phyloP scores from a whole-genome alignment of 768 basidiomycete species.

The Rhizopogon roseolus region DNA sequence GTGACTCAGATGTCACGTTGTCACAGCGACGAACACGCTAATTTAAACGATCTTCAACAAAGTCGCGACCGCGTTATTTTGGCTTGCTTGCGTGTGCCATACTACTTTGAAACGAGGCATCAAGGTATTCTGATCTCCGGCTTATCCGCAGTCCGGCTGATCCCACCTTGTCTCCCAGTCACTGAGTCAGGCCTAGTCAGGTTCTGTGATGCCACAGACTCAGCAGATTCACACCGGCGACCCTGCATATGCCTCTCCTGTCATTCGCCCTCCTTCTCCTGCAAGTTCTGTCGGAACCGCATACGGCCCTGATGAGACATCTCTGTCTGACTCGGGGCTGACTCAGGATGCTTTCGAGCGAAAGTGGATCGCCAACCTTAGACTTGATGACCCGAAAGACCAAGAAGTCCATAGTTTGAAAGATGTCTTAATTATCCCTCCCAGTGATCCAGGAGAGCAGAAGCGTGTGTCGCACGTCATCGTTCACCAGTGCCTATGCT shows the following conservation, averaged over 20 bases:
- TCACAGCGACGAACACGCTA: slow-evolving; percentile 22
- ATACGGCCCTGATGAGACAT: slow-evolving; percentile 44
- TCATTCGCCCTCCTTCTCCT: slow-evolving; percentile 42
- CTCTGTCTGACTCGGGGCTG: slow-evolving; percentile 33
- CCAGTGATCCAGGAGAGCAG: slow-evolving; percentile 31
- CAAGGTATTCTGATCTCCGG: neutral
- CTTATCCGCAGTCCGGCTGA: neutral
- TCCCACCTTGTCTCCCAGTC: neutral
- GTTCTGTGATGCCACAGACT: slow-evolving; percentile 22
- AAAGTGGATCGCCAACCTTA: slow-evolving; percentile 30
- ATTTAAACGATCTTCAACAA: slow-evolving; percentile 16
- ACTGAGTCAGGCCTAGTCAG: slow-evolving; percentile 5
- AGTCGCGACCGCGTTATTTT: slow-evolving; percentile 26
- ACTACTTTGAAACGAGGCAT: no score
- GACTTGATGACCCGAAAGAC: slow-evolving; percentile 29
- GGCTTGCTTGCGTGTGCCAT: slow-evolving; percentile 1
- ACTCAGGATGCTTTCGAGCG: slow-evolving; percentile 31
- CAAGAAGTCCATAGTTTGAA: slow-evolving; percentile 32
- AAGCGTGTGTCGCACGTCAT: slow-evolving; percentile 26
- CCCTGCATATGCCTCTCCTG: slow-evolving; percentile 39
- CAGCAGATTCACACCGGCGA: slow-evolving; percentile 28
- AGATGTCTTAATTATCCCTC: slow-evolving; percentile 28
- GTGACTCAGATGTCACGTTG: neutral
- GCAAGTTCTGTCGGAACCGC: slow-evolving; percentile 43
- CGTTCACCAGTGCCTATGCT: neutral